Conservation (phyloP, 768 basidiomycete species). For the Trametes maxima region DNA sequence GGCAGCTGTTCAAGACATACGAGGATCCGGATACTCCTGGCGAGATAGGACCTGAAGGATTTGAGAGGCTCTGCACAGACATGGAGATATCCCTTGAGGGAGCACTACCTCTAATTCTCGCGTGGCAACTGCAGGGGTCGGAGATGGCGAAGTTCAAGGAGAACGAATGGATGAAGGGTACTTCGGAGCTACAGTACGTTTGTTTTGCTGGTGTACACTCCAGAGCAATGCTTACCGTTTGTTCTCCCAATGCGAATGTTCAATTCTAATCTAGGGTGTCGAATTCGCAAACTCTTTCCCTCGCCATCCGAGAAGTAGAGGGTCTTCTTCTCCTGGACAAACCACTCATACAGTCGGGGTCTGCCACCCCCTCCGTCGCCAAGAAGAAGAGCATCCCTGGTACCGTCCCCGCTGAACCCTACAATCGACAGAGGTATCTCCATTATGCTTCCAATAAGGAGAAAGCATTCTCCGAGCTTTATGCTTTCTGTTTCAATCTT, state of each 20-base stretch:
- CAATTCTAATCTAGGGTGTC: slow-evolving; percentile 43
- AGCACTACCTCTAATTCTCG: slow-evolving; percentile 66
- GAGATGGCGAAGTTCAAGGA: slow-evolving; percentile 75
- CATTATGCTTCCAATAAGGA: slow-evolving; percentile 51
- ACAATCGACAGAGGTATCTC: slow-evolving; percentile 56
- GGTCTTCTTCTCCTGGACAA: slow-evolving; percentile 57
- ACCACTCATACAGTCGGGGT: slow-evolving; percentile 34
- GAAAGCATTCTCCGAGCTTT: slow-evolving; percentile 63
- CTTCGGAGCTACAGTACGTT: slow-evolving; percentile 45
- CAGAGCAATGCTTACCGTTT: slow-evolving; percentile 3
- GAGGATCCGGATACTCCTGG: slow-evolving; percentile 52
- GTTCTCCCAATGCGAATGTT: neutral
- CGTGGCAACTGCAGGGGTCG: slow-evolving; percentile 71
- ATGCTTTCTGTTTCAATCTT: slow-evolving; percentile 69
- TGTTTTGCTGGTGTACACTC: neutral
- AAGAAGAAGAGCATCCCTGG: slow-evolving; percentile 38
- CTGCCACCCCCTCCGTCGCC: slow-evolving; percentile 28
- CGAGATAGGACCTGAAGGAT: slow-evolving; percentile 72
- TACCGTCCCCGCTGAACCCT: slow-evolving; percentile 50
- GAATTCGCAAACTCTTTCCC: slow-evolving; percentile 49
- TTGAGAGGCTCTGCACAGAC: slow-evolving; percentile 70
- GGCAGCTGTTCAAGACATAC: slow-evolving; percentile 61
- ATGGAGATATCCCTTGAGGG: slow-evolving; percentile 76
- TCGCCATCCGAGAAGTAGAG: slow-evolving; percentile 62
- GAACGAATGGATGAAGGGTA: slow-evolving; percentile 71